These are phyloP conservation scores for Trichophyton equinum DNA, from an alignment of 2,329 filamentous ascomycete genomes.

Conservation along the genomic window DNA sequence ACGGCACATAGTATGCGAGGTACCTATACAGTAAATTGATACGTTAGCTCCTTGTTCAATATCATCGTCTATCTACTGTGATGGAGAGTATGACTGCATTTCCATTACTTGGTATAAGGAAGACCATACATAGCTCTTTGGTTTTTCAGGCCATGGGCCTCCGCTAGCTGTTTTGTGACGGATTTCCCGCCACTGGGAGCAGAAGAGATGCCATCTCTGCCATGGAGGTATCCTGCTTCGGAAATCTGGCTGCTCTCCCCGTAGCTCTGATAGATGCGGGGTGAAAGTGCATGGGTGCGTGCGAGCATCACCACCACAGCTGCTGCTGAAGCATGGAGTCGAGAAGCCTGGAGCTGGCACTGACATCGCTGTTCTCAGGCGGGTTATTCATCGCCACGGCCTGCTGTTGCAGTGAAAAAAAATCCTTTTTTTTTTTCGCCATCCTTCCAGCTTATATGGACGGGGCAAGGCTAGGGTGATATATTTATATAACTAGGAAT, in stretches of 20 bases:
- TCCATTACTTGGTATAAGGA: not conserved
- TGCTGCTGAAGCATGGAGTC: slow-evolving; percentile 26
- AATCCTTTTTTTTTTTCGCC: too few species aligned
- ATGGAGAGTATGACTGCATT: not conserved
- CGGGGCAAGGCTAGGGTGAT: too few species aligned
- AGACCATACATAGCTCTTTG: slow-evolving; percentile 55
- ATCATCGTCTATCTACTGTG: not conserved
- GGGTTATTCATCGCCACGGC: not conserved
- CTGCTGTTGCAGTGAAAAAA: not conserved
- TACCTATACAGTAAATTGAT: slow-evolving; percentile 48
- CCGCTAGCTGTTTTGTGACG: slow-evolving; percentile 58
- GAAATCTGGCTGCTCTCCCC: slow-evolving; percentile 20
- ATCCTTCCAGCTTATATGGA: too few species aligned
- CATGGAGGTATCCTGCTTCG: slow-evolving; percentile 20
- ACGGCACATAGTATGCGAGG: slow-evolving; percentile 82
- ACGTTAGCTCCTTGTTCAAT: slow-evolving; percentile 8
- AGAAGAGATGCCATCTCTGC: slow-evolving; percentile 32
- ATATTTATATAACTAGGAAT: too few species aligned
- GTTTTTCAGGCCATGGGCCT: slow-evolving; percentile 61
- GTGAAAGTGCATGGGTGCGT: slow-evolving; percentile 57
- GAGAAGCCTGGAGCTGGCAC: slow-evolving; percentile 28
- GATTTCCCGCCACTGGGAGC: slow-evolving; percentile 46
- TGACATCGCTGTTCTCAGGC: not conserved
- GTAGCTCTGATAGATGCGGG: slow-evolving; percentile 43
- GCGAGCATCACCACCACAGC: slow-evolving; percentile 31